Evolutionary conservation across 352 stramenopile species (phyloP).

Genomic region (Phytophthora megakarya): DNA sequence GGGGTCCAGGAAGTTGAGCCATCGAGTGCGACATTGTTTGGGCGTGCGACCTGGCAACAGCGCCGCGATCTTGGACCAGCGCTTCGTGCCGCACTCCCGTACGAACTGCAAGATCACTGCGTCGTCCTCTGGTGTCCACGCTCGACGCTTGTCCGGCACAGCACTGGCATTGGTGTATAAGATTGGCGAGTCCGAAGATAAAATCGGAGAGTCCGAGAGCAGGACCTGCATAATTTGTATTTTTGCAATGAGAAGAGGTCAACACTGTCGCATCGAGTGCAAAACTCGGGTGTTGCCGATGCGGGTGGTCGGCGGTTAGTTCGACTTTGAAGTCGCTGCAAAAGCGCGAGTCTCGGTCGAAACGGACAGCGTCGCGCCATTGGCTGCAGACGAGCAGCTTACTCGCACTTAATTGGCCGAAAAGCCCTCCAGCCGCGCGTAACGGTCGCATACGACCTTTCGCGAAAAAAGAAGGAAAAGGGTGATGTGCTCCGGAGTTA

Average conservation of each 20-base stretch:
- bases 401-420: slow-evolving; percentile 6
- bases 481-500: slow-evolving; percentile 7
- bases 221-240: slow-evolving; percentile 6
- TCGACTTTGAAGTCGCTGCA: slow-evolving; percentile 28
- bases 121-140: slow-evolving; percentile 73
- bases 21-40: slow-evolving; percentile 97
- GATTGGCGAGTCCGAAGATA: slow-evolving; percentile 3
- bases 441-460: slow-evolving; percentile 35
- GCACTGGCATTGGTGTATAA: background rate
- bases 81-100: slow-evolving; percentile 70
- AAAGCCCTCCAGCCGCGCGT: slow-evolving; percentile 13
- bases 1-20: slow-evolving; percentile 95
- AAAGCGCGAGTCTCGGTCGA: background rate
- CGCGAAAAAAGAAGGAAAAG: slow-evolving; percentile 16
- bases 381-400: slow-evolving; percentile 4
- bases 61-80: slow-evolving; percentile 94
- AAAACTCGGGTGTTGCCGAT: background rate
- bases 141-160: slow-evolving; percentile 46
- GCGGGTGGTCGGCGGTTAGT: slow-evolving; percentile 4
- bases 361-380: slow-evolving; percentile 21
- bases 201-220: background rate
- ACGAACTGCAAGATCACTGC: slow-evolving; percentile 77
- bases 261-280: slow-evolving; percentile 12
- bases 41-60: slow-evolving; percentile 92
- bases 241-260: slow-evolving; percentile 3